phyloP scores from a whole-genome alignment of 768 basidiomycete genomes.

The Pilatotrama ljubarskyi region DNA sequence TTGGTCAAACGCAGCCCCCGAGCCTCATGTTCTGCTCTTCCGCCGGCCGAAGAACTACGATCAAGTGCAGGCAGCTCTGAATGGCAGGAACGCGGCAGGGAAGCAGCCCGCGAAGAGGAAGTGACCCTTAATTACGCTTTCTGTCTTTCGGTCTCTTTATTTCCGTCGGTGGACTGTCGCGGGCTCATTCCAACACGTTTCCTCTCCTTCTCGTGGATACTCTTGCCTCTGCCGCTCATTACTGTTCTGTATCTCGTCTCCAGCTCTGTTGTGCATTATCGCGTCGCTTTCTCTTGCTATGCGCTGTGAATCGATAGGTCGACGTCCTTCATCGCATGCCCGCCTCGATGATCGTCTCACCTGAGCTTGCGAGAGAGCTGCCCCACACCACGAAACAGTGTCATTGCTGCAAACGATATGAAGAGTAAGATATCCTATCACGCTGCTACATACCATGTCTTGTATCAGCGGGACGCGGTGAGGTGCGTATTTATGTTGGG shows the following conservation, averaged over 20 bases:
- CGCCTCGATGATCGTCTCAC: neutral
- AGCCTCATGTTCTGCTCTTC: constrained; percentile 93
- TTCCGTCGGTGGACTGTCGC: constrained; percentile 10
- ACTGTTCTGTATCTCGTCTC: constrained; percentile 8
- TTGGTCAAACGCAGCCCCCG: constrained; percentile 58
- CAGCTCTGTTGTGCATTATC: constrained; percentile 23
- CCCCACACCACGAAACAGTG: too few species aligned
- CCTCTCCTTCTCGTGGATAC: constrained; percentile 7
- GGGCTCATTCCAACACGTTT: constrained; percentile 5
- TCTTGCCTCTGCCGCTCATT: constrained; percentile 3
- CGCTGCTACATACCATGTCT: too few species aligned
- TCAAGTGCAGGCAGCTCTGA: constrained; percentile 22
- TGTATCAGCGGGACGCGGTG: too few species aligned
- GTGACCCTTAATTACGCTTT: neutral
- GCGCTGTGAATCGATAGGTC: constrained; percentile 18
- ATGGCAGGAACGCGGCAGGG: constrained; percentile 29
- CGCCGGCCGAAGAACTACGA: constrained; percentile 73
- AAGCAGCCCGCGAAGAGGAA: constrained; percentile 48
- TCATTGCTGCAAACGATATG: too few species aligned
- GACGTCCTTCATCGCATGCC: neutral
- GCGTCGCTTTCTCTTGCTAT: constrained; percentile 21
- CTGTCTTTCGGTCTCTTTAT: neutral
- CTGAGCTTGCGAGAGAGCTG: neutral
- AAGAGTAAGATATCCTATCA: too few species aligned
- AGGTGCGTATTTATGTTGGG: too few species aligned